Base-by-base conservation (phyloP, 2,329 filamentous ascomycete genomes). In the Hirsutella rhossiliensis region DNA sequence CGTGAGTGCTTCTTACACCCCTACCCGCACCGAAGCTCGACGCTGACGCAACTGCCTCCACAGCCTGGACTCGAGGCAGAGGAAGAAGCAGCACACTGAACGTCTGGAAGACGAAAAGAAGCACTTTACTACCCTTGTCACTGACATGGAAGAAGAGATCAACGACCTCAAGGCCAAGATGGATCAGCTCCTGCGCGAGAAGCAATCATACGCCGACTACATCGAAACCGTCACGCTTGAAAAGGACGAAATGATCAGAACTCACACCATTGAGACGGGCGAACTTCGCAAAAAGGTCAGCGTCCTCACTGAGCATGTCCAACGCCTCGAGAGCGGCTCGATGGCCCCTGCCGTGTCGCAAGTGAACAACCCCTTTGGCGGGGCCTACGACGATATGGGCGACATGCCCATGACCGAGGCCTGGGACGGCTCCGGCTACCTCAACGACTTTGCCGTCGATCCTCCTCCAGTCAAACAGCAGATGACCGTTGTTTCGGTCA, bases 21-120 rank as follows among this genome's bases (percentile, higher is more conserved):
- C 42, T 45, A 30, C 38, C 11, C 28, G 15, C 19, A 29, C 27
- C 11, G 13, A 39, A 20, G 6, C 15, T 9, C 3, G 13, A 30
- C 2, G 41, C 52, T 52, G 47, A 54, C 37, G 41, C 32, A 17
- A 18, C 20, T 31, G 5, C 11, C 17, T 52, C 43, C 30, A 2
- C 17, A 94, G 87, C 53, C 84, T 98, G 56, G 90, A 97, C 68
- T 97, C 92, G 38, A 81, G 92, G 53, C 90, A 97, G 65, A 82
- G 92, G 56, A 98, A 97, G 76, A 97, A 97, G 78, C 84, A 87
- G 67, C 90, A 97, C 68, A 97, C 92, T 30, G 92, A 97, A 68
- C 82, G 92, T 55, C 78, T 97, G 39, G 92, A 97, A 64, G 84
- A 92, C 63, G 90, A 97, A 71, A 96, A 97, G 75, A 96, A 96